These are phyloP conservation scores for Calonectria pseudoreteaudii DNA, from an alignment of 2,329 filamentous ascomycete genomes.

Conservation along the genomic window DNA sequence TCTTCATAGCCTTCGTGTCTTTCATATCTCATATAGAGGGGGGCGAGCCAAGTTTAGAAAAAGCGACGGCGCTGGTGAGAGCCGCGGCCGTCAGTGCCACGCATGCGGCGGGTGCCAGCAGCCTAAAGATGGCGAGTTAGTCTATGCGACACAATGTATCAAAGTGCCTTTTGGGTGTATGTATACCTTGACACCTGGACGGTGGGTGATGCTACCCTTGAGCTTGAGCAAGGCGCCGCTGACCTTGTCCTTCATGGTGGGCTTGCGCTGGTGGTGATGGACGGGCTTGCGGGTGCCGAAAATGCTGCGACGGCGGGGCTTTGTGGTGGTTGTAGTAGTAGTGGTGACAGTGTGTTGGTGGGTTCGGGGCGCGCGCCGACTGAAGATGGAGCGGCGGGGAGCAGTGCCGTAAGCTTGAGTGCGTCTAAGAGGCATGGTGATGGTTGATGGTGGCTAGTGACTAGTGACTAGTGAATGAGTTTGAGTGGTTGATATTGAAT, in stretches of 20 bases:
- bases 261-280: conserved; percentile 75
- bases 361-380: conserved; percentile 38
- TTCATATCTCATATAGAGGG: neutral
- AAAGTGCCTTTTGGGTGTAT: conserved; percentile 6
- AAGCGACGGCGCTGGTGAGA: conserved; percentile 51
- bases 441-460: neutral
- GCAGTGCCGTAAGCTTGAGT: conserved; percentile 40
- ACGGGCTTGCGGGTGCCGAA: conserved; percentile 56
- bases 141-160: neutral
- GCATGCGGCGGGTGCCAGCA: conserved; percentile 79
- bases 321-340: conserved; percentile 57
- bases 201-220: conserved; percentile 75
- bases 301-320: conserved; percentile 56
- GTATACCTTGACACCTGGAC: conserved; percentile 77
- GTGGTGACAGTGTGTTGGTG: conserved; percentile 46
- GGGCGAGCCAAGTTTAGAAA: conserved; percentile 14
- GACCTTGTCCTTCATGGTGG: conserved; percentile 80
- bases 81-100: conserved; percentile 78
- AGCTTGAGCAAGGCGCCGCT: conserved; percentile 80
- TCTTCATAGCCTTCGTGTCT: neutral
- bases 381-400: conserved; percentile 43
- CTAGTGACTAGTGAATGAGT: too few relatives aligned
- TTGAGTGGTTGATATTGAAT: conserved; percentile 12
- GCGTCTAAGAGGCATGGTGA: conserved; percentile 49
- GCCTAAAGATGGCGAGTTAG: conserved; percentile 58